These are phyloP conservation scores for Talaromyces liani DNA, from an alignment of 495 filamentous ascomycete genomes.

Conservation along the genomic window DNA sequence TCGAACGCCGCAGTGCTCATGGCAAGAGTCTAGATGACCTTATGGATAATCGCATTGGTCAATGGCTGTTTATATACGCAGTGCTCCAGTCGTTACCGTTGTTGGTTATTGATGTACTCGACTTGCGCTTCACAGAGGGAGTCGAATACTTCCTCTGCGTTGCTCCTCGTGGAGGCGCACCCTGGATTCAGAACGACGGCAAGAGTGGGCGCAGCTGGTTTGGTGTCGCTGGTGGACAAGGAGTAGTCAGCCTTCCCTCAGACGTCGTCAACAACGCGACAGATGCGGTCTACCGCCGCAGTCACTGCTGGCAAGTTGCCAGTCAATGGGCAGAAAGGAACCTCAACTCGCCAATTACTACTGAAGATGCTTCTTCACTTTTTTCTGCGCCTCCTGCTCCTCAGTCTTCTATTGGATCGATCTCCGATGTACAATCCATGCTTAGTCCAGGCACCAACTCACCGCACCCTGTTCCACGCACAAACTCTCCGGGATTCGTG, in stretches of 20 bases:
- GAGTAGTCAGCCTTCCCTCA: constrained; percentile 67
- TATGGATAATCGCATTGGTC: constrained; percentile 67
- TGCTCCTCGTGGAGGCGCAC: constrained; percentile 69
- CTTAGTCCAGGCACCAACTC: constrained; percentile 24
- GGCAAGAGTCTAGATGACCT: constrained; percentile 68
- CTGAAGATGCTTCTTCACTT: constrained; percentile 36
- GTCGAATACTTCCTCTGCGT: constrained; percentile 98
- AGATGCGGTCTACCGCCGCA: constrained; percentile 82
- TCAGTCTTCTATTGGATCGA: constrained; percentile 36
- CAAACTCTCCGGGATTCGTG: constrained; percentile 29
- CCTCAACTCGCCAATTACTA: constrained; percentile 28
- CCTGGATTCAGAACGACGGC: constrained; percentile 73
- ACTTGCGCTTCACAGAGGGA: constrained; percentile 63
- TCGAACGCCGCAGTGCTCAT: constrained; percentile 68
- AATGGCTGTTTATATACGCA: constrained; percentile 94
- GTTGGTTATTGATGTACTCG: constrained; percentile 81
- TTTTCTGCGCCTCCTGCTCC: constrained; percentile 32
- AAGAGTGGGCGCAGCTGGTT: constrained; percentile 70
- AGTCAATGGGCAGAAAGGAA: constrained; percentile 58
- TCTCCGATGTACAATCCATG: constrained; percentile 25
- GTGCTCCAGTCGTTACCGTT: constrained; percentile 86
- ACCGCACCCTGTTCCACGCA: constrained; percentile 35
- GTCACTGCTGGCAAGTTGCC: constrained; percentile 85
- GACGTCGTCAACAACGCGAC: constrained; percentile 83
- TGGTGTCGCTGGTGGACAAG: constrained; percentile 61